Percentiles rank a stretch among this genome's conserved stretches.
These are phyloP conservation scores for Gossypium laxum DNA, from an alignment of 441 rosid species.

Conservation along the genomic window DNA sequence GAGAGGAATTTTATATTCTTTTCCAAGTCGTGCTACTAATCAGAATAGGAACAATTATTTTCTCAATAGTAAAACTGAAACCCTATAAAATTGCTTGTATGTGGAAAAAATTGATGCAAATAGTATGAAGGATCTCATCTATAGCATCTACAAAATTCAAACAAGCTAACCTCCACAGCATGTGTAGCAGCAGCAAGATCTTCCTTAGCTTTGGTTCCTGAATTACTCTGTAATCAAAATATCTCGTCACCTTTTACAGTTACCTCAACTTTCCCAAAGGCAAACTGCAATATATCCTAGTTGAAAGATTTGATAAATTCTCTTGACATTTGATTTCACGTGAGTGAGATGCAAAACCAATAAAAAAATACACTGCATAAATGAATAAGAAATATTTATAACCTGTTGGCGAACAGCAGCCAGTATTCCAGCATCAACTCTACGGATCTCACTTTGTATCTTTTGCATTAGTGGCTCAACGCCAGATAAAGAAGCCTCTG, in stretches of 20 bases:
- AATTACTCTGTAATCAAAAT: slow-evolving; percentile 66
- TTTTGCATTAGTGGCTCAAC: slow-evolving; percentile 98
- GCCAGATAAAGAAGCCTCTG: slow-evolving; percentile 96
- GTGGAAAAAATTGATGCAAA: not conserved
- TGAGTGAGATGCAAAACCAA: not conserved
- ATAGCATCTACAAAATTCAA: slow-evolving; percentile 8
- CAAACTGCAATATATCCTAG: slow-evolving; percentile 1
- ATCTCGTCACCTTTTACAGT: slow-evolving; percentile 8
- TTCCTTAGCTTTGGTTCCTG: slow-evolving; percentile 95
- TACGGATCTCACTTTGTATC: slow-evolving; percentile 84
- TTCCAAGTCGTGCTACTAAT: not conserved
- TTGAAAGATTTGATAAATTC: not conserved
- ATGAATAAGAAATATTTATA: not conserved
- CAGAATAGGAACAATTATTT: not conserved
- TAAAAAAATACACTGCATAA: not conserved
- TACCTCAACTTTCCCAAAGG: slow-evolving; percentile 1
- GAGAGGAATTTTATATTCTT: not conserved
- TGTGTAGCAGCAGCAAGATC: slow-evolving; percentile 97
- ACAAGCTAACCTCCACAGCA: slow-evolving; percentile 78
- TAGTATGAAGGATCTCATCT: not conserved
- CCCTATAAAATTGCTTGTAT: not conserved
- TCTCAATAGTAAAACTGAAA: not conserved
- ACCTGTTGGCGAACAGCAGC: slow-evolving; percentile 99
- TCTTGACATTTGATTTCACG: not conserved
- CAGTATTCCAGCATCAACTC: slow-evolving; percentile 81